Conservation (phyloP, 2,329 filamentous ascomycete species). For the Monosporascus sp. region DNA sequence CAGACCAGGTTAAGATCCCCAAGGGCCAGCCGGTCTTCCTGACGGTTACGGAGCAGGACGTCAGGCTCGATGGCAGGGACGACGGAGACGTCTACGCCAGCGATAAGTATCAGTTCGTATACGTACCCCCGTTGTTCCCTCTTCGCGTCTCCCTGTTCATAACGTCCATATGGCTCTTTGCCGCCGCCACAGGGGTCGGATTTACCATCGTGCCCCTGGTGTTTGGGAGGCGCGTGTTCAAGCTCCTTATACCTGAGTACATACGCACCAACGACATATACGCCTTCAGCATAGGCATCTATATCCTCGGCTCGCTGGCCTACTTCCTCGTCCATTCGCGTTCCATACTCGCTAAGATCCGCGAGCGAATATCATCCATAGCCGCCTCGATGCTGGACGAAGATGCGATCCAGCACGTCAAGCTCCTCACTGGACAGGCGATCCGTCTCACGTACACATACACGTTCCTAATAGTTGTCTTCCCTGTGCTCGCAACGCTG, state of each 20-base stretch:
- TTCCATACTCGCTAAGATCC: conserved; percentile 30
- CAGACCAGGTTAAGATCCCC: conserved; percentile 89
- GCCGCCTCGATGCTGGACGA: conserved; percentile 24
- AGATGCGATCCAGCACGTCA: conserved; percentile 24
- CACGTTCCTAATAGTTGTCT: conserved; percentile 66
- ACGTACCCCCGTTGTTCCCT: conserved; percentile 81
- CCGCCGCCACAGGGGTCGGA: conserved; percentile 78
- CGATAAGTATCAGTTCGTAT: conserved; percentile 65
- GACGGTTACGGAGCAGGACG: conserved; percentile 64
- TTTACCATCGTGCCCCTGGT: conserved; percentile 83
- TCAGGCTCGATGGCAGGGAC: conserved; percentile 54
- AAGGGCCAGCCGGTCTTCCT: conserved; percentile 80
- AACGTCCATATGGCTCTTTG: conserved; percentile 87
- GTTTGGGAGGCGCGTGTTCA: conserved; percentile 76
- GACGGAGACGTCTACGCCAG: conserved; percentile 50
- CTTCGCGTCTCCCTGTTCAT: conserved; percentile 80
- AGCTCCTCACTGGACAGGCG: conserved; percentile 26
- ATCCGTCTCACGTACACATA: conserved; percentile 67
- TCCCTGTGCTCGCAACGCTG: conserved; percentile 75
- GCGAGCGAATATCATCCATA: conserved; percentile 23
- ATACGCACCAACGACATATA: conserved; percentile 90
- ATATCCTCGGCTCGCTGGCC: conserved; percentile 64
- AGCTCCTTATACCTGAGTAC: conserved; percentile 63
- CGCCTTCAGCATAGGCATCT: conserved; percentile 87
- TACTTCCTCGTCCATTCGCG: conserved; percentile 56